Conservation (phyloP, 2,329 filamentous ascomycete species). For the Epichloe gansuensis region DNA sequence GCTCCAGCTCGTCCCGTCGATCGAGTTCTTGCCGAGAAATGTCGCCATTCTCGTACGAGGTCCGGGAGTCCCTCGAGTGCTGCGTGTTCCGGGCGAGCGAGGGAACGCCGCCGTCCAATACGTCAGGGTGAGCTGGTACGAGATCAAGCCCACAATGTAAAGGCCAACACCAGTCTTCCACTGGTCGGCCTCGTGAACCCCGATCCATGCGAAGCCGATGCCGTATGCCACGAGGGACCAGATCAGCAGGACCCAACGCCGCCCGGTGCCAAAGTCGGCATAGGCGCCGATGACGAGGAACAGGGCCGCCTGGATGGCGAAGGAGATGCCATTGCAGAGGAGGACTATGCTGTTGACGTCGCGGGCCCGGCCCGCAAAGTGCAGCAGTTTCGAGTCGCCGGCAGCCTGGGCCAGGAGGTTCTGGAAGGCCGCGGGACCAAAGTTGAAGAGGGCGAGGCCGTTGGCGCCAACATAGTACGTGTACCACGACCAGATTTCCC, state of each 20-base stretch:
- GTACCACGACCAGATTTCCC: conserved; percentile 18
- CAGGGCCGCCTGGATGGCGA: conserved; percentile 50
- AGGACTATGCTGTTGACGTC: conserved; percentile 56
- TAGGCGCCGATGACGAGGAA: conserved; percentile 41
- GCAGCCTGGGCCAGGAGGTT: conserved; percentile 51
- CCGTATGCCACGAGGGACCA: conserved; percentile 49
- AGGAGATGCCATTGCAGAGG: conserved; percentile 53
- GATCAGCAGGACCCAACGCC: conserved; percentile 49
- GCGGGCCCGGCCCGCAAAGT: conserved; percentile 42
- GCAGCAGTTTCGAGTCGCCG: conserved; percentile 35
- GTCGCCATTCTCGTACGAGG: conserved; percentile 24
- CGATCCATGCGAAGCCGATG: conserved; percentile 56
- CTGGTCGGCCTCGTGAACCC: conserved; percentile 45
- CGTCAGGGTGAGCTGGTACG: conserved; percentile 54
- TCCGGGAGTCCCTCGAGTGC: conserved; percentile 20
- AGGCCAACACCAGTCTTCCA: conserved; percentile 50
- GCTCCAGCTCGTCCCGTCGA: conserved; percentile 46
- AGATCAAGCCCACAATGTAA: conserved; percentile 55
- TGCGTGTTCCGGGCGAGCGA: conserved; percentile 25
- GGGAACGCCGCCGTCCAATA: conserved; percentile 53
- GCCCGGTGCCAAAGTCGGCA: conserved; percentile 53
- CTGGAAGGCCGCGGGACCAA: conserved; percentile 52
- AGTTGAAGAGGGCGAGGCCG: conserved; percentile 50
- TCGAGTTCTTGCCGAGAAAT: conserved; percentile 51
- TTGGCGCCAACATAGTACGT: conserved; percentile 56